Conservation (phyloP, 495 filamentous ascomycete species). For the Aspergillus ellipticus region DNA sequence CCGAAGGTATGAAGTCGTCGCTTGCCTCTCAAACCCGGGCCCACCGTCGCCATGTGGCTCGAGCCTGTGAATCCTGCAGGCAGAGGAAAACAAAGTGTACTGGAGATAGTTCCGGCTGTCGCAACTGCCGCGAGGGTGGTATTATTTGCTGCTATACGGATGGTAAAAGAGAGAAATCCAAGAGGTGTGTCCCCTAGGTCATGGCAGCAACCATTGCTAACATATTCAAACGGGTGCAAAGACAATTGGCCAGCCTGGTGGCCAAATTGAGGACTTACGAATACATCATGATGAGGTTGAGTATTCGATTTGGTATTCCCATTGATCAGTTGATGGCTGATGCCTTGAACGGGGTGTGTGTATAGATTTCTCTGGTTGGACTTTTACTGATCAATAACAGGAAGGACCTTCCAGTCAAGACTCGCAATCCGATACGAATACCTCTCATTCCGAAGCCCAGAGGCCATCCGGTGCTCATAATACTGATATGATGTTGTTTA, state of each 20-base stretch:
- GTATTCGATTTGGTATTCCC: slow-evolving; percentile 34
- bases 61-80: slow-evolving; percentile 47
- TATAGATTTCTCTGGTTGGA: background rate
- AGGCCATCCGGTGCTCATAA: slow-evolving; percentile 1
- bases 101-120: slow-evolving; percentile 51
- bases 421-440: slow-evolving; percentile 15
- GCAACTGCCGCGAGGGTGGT: slow-evolving; percentile 51
- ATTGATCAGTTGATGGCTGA: slow-evolving; percentile 39
- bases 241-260: slow-evolving; percentile 47
- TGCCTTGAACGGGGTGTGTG: slow-evolving; percentile 32
- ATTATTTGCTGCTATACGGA: slow-evolving; percentile 52
- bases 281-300: slow-evolving; percentile 36
- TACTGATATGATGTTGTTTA: slow-evolving; percentile 21
- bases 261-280: slow-evolving; percentile 49
- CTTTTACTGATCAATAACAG: background rate
- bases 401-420: slow-evolving; percentile 1
- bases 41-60: slow-evolving; percentile 42
- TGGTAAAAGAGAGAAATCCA: slow-evolving; percentile 55
- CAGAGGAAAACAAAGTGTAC: slow-evolving; percentile 57
- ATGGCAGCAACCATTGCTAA: too few relatives aligned
- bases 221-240: slow-evolving; percentile 13
- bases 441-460: slow-evolving; percentile 9
- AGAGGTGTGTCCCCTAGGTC: slow-evolving; percentile 35
- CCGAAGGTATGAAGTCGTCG: slow-evolving; percentile 37
- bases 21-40: slow-evolving; percentile 35